A percentile compares a stretch with the other conserved stretches of the same genome.
Evolutionary conservation across 441 rosid genomes (phyloP).

Genomic region (Gossypium gossypioides): DNA sequence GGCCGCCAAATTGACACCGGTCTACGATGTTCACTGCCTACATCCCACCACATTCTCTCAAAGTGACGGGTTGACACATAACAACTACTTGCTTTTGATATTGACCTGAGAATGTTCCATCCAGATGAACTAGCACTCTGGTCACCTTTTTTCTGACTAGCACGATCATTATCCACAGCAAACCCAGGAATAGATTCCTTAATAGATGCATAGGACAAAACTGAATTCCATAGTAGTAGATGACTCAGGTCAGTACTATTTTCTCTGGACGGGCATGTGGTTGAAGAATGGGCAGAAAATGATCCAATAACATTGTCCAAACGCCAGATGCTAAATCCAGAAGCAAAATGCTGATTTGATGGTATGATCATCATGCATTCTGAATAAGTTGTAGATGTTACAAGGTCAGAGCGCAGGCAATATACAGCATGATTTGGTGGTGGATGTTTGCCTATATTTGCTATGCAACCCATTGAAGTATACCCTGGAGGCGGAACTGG

Average conservation of each 20-base stretch:
- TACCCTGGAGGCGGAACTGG: conserved; percentile 94
- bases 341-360: conserved; percentile 36
- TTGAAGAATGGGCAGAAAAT: conserved; percentile 74
- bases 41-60: conserved; percentile 99
- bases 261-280: conserved; percentile 48
- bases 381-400: conserved; percentile 72
- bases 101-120: conserved; percentile 76
- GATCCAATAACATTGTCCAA: conserved; percentile 86
- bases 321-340: conserved; percentile 97
- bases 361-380: conserved; percentile 67
- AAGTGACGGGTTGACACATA: conserved; percentile 79
- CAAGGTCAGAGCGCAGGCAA: conserved; percentile 93
- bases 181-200: conserved; percentile 32
- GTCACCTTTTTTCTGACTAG: conserved; percentile 33
- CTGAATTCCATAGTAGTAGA: conserved; percentile 69
- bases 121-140: conserved; percentile 59
- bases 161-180: conserved; percentile 24
- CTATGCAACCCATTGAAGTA: conserved; percentile 84
- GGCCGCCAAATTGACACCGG: conserved; percentile 99
- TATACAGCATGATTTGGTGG: conserved; percentile 79
- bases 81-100: conserved; percentile 58
- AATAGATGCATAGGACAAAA: conserved; percentile 36
- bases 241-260: conserved; percentile 59
- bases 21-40: conserved; percentile 77
- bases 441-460: conserved; percentile 64